Conservation (phyloP, 2,329 filamentous ascomycete genomes). For the Gnomoniopsis smithogilvyi region DNA sequence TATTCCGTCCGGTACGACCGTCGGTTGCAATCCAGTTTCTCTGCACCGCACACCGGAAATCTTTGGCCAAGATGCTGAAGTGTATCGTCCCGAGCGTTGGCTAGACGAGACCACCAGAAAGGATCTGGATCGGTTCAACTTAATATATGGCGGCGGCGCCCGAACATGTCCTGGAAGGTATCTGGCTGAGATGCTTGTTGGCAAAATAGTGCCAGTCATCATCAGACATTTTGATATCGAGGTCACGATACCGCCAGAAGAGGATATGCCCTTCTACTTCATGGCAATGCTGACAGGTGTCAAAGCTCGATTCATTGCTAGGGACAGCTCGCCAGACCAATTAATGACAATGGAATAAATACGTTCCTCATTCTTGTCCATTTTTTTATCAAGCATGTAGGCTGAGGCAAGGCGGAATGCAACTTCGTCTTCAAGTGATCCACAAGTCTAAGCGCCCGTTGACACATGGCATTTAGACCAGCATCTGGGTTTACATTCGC, state of each 20-base stretch:
- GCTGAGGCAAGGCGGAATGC: no score
- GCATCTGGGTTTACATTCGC: no score
- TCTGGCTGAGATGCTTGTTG: slow-evolving; percentile 48
- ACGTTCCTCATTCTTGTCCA: background rate
- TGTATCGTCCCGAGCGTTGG: slow-evolving; percentile 48
- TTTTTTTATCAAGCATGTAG: no score
- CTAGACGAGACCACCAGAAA: slow-evolving; percentile 30
- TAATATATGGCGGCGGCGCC: slow-evolving; percentile 51
- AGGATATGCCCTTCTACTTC: slow-evolving; percentile 44
- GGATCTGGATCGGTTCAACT: slow-evolving; percentile 44
- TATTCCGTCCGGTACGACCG: slow-evolving; percentile 43
- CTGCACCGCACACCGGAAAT: slow-evolving; percentile 48
- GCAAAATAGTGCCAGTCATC: slow-evolving; percentile 40
- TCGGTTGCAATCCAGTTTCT: slow-evolving; percentile 48
- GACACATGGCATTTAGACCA: no score
- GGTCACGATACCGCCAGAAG: slow-evolving; percentile 34
- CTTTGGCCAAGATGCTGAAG: slow-evolving; percentile 43
- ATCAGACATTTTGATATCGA: slow-evolving; percentile 43
- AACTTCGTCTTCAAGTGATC: no score
- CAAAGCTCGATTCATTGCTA: slow-evolving; percentile 35
- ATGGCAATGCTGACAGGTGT: slow-evolving; percentile 50
- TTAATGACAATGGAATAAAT: background rate
- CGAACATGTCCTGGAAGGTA: slow-evolving; percentile 49
- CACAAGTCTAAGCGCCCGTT: no score
- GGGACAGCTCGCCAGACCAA: background rate